Percentiles rank a stretch among this genome's conserved stretches.
These are phyloP conservation scores for Pyrenophora graminea DNA, from an alignment of 2,329 filamentous ascomycete genomes.

Conservation along the genomic window DNA sequence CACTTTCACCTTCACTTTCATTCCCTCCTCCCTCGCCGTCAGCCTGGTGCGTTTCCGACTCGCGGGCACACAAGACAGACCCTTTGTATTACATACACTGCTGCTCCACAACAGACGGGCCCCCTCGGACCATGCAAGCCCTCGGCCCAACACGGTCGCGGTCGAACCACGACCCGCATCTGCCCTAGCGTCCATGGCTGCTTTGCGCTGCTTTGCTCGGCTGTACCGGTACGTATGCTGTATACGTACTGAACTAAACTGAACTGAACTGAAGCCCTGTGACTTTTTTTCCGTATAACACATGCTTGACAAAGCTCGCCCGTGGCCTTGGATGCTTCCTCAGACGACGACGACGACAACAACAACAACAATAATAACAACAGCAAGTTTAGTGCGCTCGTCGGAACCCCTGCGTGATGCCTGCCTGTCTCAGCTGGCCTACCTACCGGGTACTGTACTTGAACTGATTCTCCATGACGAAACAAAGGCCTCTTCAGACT, in stretches of 20 bases:
- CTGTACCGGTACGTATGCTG: neutral
- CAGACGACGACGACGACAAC: no score
- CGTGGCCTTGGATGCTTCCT: no score
- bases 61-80: neutral
- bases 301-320: no score
- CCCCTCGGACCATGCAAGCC: constrained; percentile 12
- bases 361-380: no score
- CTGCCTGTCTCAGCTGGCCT: constrained; percentile 8
- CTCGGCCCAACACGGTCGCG: constrained; percentile 13
- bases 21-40: constrained; percentile 5
- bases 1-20: neutral
- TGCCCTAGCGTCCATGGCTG: constrained; percentile 17
- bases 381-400: neutral
- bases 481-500: neutral
- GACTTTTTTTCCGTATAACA: no score
- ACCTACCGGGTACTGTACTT: neutral
- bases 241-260: no score
- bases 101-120: constrained; percentile 8
- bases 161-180: constrained; percentile 17
- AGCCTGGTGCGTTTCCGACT: constrained; percentile 17
- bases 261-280: no score
- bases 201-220: neutral
- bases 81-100: constrained; percentile 5
- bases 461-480: neutral
- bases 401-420: constrained; percentile 1